Base-by-base conservation (phyloP, 1,284 basidiomycete species). In the Ustilago hordei region DNA sequence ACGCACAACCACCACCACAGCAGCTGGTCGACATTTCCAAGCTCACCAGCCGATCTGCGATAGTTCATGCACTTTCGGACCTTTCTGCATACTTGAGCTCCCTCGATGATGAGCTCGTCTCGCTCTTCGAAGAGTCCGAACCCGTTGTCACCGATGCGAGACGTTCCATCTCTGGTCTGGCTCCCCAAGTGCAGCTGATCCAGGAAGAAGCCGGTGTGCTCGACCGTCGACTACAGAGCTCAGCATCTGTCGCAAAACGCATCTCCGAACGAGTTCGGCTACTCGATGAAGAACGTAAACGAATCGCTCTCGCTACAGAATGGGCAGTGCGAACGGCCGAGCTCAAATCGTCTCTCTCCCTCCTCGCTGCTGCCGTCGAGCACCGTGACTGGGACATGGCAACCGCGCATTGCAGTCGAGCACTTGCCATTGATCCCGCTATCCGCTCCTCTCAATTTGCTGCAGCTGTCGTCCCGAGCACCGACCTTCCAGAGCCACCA, bases 301-400 rank as follows among this genome's bases (percentile, higher is more conserved):
- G 94, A 47, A 92, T 98, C 13, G 90, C 92, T 50, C 93, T 93
- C 81, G 93, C 94, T 11, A 90, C 90, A 9, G 94, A 95, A 65
- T 91, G 93, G 64, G 93, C 96, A 5, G 91, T 90, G 0, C 92
- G 94, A 85, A 92, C 95, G 53, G 91, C 95, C 87, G 94, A 96
- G 75, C 90, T 97, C 79, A 97, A 95, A 90, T 93, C 93, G 70
- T 94, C 95, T 0, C 88, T 99, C 31, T 88, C 90, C 35, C 91
- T 91, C 17, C 89, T 98, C 8, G 91, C 92, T 69, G 86, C 89
- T 0, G 90, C 93, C 6, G 95, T 98, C 43, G 92, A 94, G 43
- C 89, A 89, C 64, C 90, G 92, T 75, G 97, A 99, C 85, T 99
- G 96, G 95, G 96, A 98, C 85, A 91, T 93, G 15, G 96, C 96